Percentiles rank a stretch among this genome's conserved stretches.
These are phyloP conservation scores for Pseudogymnoascus sp. DNA, from an alignment of 2,329 filamentous ascomycete genomes.

Conservation along the genomic window DNA sequence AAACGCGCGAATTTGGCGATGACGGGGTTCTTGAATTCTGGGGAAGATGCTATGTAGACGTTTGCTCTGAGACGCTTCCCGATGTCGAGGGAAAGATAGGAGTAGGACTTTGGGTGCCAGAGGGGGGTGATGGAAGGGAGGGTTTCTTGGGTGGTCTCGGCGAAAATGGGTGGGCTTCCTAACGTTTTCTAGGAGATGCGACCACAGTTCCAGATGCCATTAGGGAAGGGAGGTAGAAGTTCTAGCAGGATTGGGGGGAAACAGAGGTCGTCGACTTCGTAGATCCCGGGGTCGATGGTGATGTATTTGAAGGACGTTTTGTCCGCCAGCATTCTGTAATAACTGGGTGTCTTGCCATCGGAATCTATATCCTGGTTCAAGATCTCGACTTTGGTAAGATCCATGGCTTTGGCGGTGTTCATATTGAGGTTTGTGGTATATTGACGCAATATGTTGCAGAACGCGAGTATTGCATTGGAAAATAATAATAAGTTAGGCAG, in stretches of 20 bases:
- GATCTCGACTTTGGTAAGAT: conserved; percentile 13
- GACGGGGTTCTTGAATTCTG: conserved; percentile 18
- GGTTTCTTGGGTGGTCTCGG: conserved; percentile 22
- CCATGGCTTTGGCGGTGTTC: background rate
- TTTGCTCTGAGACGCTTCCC: conserved; percentile 17
- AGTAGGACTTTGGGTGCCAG: conserved; percentile 33
- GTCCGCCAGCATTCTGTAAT: conserved; percentile 36
- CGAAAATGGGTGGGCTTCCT: conserved; percentile 27
- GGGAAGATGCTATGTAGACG: conserved; percentile 18
- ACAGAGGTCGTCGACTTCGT: conserved; percentile 30
- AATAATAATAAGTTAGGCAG: background rate
- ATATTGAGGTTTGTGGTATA: too few species aligned
- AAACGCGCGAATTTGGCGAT: conserved; percentile 22
- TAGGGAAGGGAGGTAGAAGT: conserved; percentile 34
- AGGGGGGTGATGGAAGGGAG: conserved; percentile 31
- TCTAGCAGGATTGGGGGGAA: conserved; percentile 31
- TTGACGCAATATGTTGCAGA: too few species aligned
- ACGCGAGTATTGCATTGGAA: too few species aligned
- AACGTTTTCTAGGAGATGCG: conserved; percentile 27
- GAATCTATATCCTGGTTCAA: conserved; percentile 14
- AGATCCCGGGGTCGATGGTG: conserved; percentile 33
- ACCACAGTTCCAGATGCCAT: conserved; percentile 38
- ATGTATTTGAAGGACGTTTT: conserved; percentile 37
- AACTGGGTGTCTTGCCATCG: conserved; percentile 21
- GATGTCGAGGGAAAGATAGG: conserved; percentile 32